Percentiles rank a stretch among this genome's conserved stretches.
Conservation (phyloP, 352 stramenopile species). For the Globisporangium canariense region DNA sequence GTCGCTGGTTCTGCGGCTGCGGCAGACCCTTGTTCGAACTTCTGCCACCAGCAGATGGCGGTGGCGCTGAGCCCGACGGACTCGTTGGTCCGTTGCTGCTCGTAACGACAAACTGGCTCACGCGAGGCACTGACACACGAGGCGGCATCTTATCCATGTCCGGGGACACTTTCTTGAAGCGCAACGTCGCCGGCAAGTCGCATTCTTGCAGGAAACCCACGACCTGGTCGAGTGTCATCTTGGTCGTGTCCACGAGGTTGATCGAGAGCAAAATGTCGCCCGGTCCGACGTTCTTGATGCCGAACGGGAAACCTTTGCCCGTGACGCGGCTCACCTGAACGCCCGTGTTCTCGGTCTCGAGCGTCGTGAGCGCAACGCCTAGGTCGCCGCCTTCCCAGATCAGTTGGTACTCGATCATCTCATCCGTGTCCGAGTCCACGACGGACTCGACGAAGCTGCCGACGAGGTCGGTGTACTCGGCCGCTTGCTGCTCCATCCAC, state of each 20-base stretch:
- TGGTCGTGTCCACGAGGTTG: constrained; percentile 80
- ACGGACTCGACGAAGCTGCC: constrained; percentile 85
- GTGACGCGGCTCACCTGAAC: constrained; percentile 81
- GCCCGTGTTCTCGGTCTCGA: constrained; percentile 50
- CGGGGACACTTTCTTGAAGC: constrained; percentile 82
- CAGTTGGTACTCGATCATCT: constrained; percentile 87
- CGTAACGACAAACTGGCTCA: constrained; percentile 71
- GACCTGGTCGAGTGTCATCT: constrained; percentile 76
- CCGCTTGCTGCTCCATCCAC: constrained; percentile 86
- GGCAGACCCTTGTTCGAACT: constrained; percentile 20
- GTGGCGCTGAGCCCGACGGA: constrained; percentile 39
- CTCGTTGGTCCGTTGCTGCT: constrained; percentile 50
- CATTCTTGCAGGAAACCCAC: constrained; percentile 81
- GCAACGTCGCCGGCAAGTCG: constrained; percentile 78
- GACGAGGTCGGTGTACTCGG: constrained; percentile 80
- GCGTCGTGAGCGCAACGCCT: constrained; percentile 76
- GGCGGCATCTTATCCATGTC: constrained; percentile 36
- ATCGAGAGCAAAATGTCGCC: constrained; percentile 81
- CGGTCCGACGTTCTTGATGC: constrained; percentile 85
- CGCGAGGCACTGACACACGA: constrained; percentile 34
- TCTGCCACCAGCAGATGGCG: constrained; percentile 6
- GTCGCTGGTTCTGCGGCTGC: constrained; percentile 25
- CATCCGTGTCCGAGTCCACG: constrained; percentile 76
- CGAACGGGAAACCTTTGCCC: constrained; percentile 84
- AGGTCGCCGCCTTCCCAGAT: constrained; percentile 87